Evolutionary conservation across 257 asterid genomes (phyloP), one percentile per base, ranked within the genome.

Genomic region (Gentiana dahurica): DNA sequence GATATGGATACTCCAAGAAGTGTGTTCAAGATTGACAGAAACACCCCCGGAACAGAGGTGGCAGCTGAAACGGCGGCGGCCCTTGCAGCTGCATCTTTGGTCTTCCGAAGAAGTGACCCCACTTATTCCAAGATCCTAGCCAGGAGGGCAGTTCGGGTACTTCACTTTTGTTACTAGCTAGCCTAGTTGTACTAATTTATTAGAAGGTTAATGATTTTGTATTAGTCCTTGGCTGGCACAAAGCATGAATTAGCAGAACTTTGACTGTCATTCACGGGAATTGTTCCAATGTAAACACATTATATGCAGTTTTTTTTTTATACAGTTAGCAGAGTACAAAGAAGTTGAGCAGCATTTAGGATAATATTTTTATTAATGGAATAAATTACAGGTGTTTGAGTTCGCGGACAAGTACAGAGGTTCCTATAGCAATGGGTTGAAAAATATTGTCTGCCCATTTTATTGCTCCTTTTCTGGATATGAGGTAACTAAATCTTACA

Each of bases 1-100:
- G 98, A 91, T 49, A 91, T 91, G 98, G 98, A 91, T 74, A 91
- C 98, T 1, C 96, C 98, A 33, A 87, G 98, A 69, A 90, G 73
- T 46, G 98, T 90, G 6, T 52, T 73, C 53, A 90, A 90, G 79
- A 79, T 87, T 41, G 96, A 90, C 87, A 61, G 68, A 65, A 84
- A 81, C 68, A 87, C 83, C 51, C 99, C 97, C 1, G 99, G 97
- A 10, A 81, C 99, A 32, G 95, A 92, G 57, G 97, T 92, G 3
- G 97, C 99, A 0, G 97, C 97, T 52, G 99, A 92, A 68, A 88
- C 99, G 0, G 94, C 99, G 41, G 97, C 99, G 1, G 99, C 99
- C 63, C 94, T 92, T 24, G 99, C 99, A 3, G 95, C 97, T 57
- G 97, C 99, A n/a, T 88, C 99, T 12, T 66, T 92, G 34, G 97